Percentiles rank a stretch among this genome's conserved stretches.
Evolutionary conservation across 306 rosid genomes (phyloP).

Genomic region (Cucurbita moschata): DNA sequence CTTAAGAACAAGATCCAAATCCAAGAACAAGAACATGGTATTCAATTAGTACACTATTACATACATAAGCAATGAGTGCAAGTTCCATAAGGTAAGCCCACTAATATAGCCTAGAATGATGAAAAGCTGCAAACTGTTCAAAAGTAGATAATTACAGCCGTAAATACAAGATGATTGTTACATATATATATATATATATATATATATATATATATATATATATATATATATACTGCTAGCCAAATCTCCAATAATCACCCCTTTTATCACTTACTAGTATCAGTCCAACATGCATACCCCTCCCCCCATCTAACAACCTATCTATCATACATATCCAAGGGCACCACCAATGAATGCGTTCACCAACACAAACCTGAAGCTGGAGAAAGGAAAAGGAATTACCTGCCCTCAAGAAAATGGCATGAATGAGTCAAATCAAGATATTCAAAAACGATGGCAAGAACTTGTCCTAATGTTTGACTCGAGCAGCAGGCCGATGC

Average conservation of each 20-base stretch:
- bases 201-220: neutral
- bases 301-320: neutral
- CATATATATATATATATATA: neutral
- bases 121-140: neutral
- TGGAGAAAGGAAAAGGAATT: neutral
- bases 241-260: neutral
- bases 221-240: neutral
- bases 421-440: neutral
- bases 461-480: neutral
- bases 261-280: neutral
- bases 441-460: neutral
- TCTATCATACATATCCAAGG: constrained; percentile 1
- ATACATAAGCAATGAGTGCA: neutral
- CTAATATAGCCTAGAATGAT: neutral
- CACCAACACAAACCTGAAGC: neutral
- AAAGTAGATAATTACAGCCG: neutral
- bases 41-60: neutral
- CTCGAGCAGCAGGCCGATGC: neutral
- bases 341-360: neutral
- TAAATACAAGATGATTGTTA: neutral
- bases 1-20: too few relatives aligned
- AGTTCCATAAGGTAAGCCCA: neutral
- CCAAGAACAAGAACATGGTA: neutral
- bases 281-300: neutral
- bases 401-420: neutral